phyloP scores from a whole-genome alignment of 768 basidiomycete species.

The Astraeus odoratus region DNA sequence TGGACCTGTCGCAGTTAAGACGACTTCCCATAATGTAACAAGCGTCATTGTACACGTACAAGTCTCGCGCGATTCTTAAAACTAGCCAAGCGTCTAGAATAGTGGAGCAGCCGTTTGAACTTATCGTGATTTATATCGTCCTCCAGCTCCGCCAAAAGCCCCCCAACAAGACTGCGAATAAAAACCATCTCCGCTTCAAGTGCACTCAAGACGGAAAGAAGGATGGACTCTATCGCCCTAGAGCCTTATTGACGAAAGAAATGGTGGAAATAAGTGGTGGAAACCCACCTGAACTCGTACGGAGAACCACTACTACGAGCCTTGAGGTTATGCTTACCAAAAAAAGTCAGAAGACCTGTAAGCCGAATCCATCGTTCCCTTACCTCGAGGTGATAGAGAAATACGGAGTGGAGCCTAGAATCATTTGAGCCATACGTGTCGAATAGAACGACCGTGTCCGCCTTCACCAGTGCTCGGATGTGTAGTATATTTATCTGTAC shows the following conservation, averaged over 20 bases:
- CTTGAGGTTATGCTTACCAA: slow-evolving; percentile 72
- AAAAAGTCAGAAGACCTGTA: slow-evolving; percentile 6
- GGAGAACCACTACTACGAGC: slow-evolving; percentile 60
- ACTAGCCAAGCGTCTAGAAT: slow-evolving; percentile 78
- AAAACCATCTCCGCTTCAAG: slow-evolving; percentile 96
- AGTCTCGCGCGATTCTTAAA: slow-evolving; percentile 90
- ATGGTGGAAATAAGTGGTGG: slow-evolving; percentile 13
- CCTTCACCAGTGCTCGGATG: slow-evolving; percentile 90
- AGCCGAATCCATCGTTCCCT: slow-evolving; percentile 15
- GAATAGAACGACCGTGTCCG: slow-evolving; percentile 86
- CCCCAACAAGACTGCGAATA: slow-evolving; percentile 84
- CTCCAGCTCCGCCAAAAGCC: slow-evolving; percentile 87
- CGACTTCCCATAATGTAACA: background rate
- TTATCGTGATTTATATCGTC: slow-evolving; percentile 94
- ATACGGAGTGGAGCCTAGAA: slow-evolving; percentile 79
- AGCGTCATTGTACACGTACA: slow-evolving; percentile 32
- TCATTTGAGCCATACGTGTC: slow-evolving; percentile 87
- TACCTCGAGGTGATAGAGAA: slow-evolving; percentile 84
- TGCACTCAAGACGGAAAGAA: slow-evolving; percentile 86
- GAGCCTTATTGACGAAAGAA: slow-evolving; percentile 12
- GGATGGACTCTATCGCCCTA: slow-evolving; percentile 88
- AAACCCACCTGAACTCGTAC: slow-evolving; percentile 77
- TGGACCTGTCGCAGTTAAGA: slow-evolving; percentile 51
- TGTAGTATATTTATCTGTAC: slow-evolving; percentile 85
- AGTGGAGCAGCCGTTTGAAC: slow-evolving; percentile 86